Evolutionary conservation across 2,329 filamentous ascomycete genomes (phyloP), one percentile per base, ranked within the genome.

Genomic region (Phyllosticta citrichinensis): DNA sequence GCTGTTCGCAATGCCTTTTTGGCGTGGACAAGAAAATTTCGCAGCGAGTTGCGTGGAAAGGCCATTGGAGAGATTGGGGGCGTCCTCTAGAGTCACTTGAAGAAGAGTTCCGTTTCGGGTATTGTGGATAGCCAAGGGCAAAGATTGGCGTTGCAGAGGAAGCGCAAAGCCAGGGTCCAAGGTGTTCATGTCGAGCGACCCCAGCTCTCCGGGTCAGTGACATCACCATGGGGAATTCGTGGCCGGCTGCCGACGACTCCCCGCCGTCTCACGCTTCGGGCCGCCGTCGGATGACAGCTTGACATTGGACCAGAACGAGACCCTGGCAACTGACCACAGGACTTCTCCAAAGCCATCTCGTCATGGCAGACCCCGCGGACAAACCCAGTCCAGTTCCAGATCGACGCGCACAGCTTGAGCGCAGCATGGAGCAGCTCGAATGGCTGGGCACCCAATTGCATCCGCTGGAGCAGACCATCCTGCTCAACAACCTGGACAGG

Each of bases 1-100:
- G 76, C 73, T 55, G 71, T 69, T 20, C 73, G 71, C 11, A 81
- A 70, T 27, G 72, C 70, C 35, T 66, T 66, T 64, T 77, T 80
- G 1, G 79, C 77, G 25, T 76, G 70, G 10, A 70, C 66, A 20
- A 82, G 69, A 63, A 81, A 82, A 14, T 71, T 73, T 57, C 74
- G 69, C 19, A 81, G 64, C 14, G 78, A 78, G 65, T 71, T 77
- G 57, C 77, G 75, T 62, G 78, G 75, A 63, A 77, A 61, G 19
- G 55, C 60, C 60, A 61, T 61, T 61, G 58, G 52, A 20, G 20
- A 33, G 22, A 22, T 33, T 17, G 17, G 17, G 14, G 22, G 22
- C 22, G 2, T 22, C 22, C 2, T 22, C 22, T 22, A 3, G 22
- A 22, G 3, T 22, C 22, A 22, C 22, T 22, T 22, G 22, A 2